Conservation (phyloP, 768 basidiomycete genomes). For the Lentinula detonsa region DNA sequence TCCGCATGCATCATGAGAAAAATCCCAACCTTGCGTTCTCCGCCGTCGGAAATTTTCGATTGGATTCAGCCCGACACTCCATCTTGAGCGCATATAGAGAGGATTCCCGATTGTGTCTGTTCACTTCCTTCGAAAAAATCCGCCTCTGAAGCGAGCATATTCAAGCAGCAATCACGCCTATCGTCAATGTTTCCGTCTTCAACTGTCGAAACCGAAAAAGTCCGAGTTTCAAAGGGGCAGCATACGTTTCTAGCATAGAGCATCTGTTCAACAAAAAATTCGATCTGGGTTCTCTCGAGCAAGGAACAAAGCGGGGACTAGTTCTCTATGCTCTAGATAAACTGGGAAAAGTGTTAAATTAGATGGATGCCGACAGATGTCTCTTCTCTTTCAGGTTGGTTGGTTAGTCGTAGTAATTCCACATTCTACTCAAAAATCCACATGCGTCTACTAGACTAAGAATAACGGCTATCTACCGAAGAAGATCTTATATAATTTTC, state of each 20-base stretch:
- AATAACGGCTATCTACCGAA: too few relatives aligned
- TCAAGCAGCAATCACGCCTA: neutral
- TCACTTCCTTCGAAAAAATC: neutral
- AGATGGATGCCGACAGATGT: too few relatives aligned
- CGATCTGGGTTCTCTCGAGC: neutral
- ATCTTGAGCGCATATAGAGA: neutral
- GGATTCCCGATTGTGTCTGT: neutral
- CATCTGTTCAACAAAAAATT: neutral
- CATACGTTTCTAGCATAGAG: neutral
- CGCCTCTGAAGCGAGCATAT: neutral
- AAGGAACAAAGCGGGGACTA: neutral
- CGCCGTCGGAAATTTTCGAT: too few relatives aligned
- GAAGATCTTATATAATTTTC: too few relatives aligned
- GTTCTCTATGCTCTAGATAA: neutral
- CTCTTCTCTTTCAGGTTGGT: too few relatives aligned
- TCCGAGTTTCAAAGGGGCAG: neutral
- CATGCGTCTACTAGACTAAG: too few relatives aligned
- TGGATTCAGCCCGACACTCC: too few relatives aligned
- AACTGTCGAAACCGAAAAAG: neutral
- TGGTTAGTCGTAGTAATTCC: too few relatives aligned
- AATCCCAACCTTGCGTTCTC: too few relatives aligned
- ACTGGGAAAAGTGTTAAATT: neutral
- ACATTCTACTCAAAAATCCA: too few relatives aligned
- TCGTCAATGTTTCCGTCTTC: neutral
- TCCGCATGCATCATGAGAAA: too few relatives aligned